Conservation (phyloP, 495 filamentous ascomycete genomes). For the Tuber umbilicatum region DNA sequence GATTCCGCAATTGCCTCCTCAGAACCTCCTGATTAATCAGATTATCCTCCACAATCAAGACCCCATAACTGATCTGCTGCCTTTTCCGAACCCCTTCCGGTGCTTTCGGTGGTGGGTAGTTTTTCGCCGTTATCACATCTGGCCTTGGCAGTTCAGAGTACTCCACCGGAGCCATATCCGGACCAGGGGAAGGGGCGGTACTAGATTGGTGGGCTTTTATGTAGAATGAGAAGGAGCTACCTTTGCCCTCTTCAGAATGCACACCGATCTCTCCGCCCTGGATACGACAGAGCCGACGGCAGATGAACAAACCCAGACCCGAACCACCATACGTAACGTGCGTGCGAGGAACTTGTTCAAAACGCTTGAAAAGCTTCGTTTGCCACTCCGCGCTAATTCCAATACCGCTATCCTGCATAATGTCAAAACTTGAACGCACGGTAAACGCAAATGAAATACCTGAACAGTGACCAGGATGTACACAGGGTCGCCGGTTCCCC, state of each 20-base stretch:
- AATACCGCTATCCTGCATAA: slow-evolving; percentile 61
- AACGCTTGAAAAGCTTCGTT: slow-evolving; percentile 71
- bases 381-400: slow-evolving; percentile 70
- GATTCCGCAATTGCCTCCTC: slow-evolving; percentile 55
- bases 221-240: slow-evolving; percentile 84
- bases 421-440: slow-evolving; percentile 56
- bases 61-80: slow-evolving; percentile 53
- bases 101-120: slow-evolving; percentile 1
- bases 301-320: slow-evolving; percentile 78
- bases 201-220: slow-evolving; percentile 53
- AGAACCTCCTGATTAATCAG: slow-evolving; percentile 67
- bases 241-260: slow-evolving; percentile 60
- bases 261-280: slow-evolving; percentile 88
- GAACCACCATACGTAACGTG: slow-evolving; percentile 79
- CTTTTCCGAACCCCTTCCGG: slow-evolving; percentile 45
- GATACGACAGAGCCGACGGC: slow-evolving; percentile 66
- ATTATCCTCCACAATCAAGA: slow-evolving; percentile 68
- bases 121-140: slow-evolving; percentile 7
- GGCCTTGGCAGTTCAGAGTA: slow-evolving; percentile 10
- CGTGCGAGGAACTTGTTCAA: slow-evolving; percentile 71
- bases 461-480: slow-evolving; percentile 36
- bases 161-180: slow-evolving; percentile 2
- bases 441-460: slow-evolving; percentile 34
- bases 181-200: neutral
- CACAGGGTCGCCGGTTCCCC: slow-evolving; percentile 32